phyloP scores from a whole-genome alignment of 1,139 yeast species.

The Debaryomycetaceae sp. region DNA sequence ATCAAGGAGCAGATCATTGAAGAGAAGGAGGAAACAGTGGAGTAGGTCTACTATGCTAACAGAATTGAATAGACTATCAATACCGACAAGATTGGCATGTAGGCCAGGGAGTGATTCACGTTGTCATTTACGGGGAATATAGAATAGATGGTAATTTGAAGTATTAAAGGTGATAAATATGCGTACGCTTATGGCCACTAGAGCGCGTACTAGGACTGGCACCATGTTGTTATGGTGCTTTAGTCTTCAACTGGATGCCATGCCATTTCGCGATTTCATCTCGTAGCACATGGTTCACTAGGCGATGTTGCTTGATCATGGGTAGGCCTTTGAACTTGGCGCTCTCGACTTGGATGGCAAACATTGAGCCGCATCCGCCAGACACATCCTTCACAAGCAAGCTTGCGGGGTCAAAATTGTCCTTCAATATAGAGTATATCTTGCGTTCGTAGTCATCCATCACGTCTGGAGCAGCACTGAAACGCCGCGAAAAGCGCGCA shows the following conservation, averaged over 20 bases:
- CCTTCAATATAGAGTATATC: slow-evolving; percentile 45
- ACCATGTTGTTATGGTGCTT: slow-evolving; percentile 16
- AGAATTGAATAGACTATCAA: no score
- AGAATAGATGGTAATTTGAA: no score
- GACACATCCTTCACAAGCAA: slow-evolving; percentile 71
- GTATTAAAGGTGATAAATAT: no score
- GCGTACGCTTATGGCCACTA: no score
- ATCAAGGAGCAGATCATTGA: slow-evolving; percentile 60
- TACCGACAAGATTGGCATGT: no score
- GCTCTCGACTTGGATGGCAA: slow-evolving; percentile 73
- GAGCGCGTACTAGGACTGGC: no score
- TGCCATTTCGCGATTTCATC: slow-evolving; percentile 93
- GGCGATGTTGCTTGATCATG: slow-evolving; percentile 83
- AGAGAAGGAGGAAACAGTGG: slow-evolving; percentile 72
- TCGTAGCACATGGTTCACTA: slow-evolving; percentile 71
- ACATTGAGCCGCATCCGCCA: slow-evolving; percentile 98
- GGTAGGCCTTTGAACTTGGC: slow-evolving; percentile 65
- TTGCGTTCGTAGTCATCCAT: slow-evolving; percentile 60
- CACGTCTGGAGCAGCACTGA: no score
- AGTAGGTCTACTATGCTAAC: no score
- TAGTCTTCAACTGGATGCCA: slow-evolving; percentile 79
- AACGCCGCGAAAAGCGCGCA: no score
- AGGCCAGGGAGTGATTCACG: no score
- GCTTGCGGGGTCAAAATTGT: slow-evolving; percentile 45
- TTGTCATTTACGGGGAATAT: no score